Conservation (phyloP, 192 early-diverging fungal genomes). For the Coemansia sp. region DNA sequence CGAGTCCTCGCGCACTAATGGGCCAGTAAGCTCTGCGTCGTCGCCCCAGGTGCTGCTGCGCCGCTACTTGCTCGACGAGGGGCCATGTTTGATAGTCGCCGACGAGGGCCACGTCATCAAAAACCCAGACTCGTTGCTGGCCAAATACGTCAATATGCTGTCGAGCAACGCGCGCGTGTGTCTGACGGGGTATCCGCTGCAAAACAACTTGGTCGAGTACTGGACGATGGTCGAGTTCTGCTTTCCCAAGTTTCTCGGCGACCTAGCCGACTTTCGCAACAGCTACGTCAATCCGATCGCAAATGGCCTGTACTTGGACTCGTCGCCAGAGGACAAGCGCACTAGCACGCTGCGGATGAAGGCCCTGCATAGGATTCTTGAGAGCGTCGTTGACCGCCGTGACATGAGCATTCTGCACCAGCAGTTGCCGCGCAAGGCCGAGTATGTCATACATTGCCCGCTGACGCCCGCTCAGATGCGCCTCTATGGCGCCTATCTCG, state of each 20-base stretch:
- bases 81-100: slow-evolving; percentile 71
- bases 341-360: slow-evolving; percentile 47
- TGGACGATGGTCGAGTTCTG: slow-evolving; percentile 82
- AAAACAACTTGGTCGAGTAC: slow-evolving; percentile 83
- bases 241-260: slow-evolving; percentile 64
- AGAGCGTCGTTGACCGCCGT: slow-evolving; percentile 64
- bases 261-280: slow-evolving; percentile 57
- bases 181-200: slow-evolving; percentile 84
- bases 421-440: slow-evolving; percentile 71
- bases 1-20: neutral
- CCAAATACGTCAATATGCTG: slow-evolving; percentile 33
- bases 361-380: slow-evolving; percentile 66
- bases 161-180: slow-evolving; percentile 66
- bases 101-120: slow-evolving; percentile 89
- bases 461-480: slow-evolving; percentile 61
- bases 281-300: slow-evolving; percentile 66
- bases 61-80: slow-evolving; percentile 59
- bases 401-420: slow-evolving; percentile 56
- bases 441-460: slow-evolving; percentile 70
- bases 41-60: slow-evolving; percentile 8
- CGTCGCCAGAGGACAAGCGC: slow-evolving; percentile 18
- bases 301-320: slow-evolving; percentile 61
- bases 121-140: slow-evolving; percentile 43
- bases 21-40: neutral
- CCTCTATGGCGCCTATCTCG: slow-evolving; percentile 60